phyloP scores from a whole-genome alignment of 2,329 filamentous ascomycete genomes.

The Paraconiothyrium brasiliense region DNA sequence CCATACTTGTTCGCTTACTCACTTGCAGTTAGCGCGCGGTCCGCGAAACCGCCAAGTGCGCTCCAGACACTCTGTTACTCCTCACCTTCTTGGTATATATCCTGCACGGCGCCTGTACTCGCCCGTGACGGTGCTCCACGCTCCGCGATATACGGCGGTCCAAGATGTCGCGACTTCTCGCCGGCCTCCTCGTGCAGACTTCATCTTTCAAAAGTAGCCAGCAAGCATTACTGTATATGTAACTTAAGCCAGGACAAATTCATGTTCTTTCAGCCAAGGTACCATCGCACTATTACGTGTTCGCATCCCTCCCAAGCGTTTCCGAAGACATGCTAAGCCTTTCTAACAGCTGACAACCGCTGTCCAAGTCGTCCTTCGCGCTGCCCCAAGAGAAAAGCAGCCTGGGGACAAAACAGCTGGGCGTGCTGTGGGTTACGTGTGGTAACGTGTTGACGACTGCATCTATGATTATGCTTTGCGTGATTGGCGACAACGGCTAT shows the following conservation, averaged over 20 bases:
- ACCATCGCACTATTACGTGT: not conserved
- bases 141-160: not conserved
- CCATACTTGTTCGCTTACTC: not conserved
- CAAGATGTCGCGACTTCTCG: not conserved
- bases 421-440: not conserved
- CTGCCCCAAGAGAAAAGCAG: conserved; percentile 1
- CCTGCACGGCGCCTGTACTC: not conserved
- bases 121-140: not conserved
- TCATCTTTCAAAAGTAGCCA: not conserved
- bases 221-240: not conserved
- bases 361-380: not conserved
- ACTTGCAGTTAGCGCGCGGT: conserved; percentile 1
- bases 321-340: conserved; percentile 7
- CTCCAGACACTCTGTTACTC: not conserved
- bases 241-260: not conserved
- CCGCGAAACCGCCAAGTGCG: conserved; percentile 10
- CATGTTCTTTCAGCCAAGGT: not conserved
- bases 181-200: not conserved
- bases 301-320: not conserved
- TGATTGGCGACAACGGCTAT: not conserved
- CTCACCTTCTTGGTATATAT: conserved; percentile 6
- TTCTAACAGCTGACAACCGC: not conserved
- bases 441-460: not conserved
- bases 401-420: conserved; percentile 9
- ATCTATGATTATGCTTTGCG: not conserved